Percentiles rank a stretch among this genome's conserved stretches.
phyloP scores from a whole-genome alignment of 805 yeast genomes.

The Tetrapisispora fleetii region DNA sequence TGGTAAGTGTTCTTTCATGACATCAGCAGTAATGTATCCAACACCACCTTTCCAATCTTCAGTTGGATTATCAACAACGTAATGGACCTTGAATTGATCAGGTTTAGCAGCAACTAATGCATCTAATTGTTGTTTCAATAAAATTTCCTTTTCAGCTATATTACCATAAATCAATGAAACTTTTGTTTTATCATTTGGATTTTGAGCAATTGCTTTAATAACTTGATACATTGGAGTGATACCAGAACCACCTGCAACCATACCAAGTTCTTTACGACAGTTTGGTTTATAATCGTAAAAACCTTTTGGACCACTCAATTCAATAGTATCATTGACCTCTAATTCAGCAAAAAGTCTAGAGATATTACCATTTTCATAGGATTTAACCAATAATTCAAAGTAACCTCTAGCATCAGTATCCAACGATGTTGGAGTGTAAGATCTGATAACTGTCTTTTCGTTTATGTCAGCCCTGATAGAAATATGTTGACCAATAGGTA shows the following conservation, averaged over 20 bases:
- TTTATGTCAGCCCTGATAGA: conserved; percentile 64
- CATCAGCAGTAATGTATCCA: conserved; percentile 68
- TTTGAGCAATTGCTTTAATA: conserved; percentile 64
- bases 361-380: conserved; percentile 78
- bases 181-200: conserved; percentile 72
- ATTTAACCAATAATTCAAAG: conserved; percentile 78
- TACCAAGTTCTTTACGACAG: conserved; percentile 61
- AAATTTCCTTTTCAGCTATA: conserved; percentile 67
- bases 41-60: conserved; percentile 65
- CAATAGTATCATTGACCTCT: conserved; percentile 68
- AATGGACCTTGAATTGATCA: conserved; percentile 52
- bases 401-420: conserved; percentile 65
- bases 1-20: conserved; percentile 30
- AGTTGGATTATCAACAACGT: conserved; percentile 56
- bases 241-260: conserved; percentile 98
- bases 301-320: conserved; percentile 87
- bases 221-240: conserved; percentile 94
- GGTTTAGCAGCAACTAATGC: conserved; percentile 46
- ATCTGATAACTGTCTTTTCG: conserved; percentile 73
- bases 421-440: conserved; percentile 83
- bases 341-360: conserved; percentile 64
- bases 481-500: conserved; percentile 93
- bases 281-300: conserved; percentile 74
- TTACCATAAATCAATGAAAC: conserved; percentile 74
- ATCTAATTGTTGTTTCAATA: conserved; percentile 73